Conservation (phyloP, 352 stramenopile genomes). For the Peronospora farinosa region DNA sequence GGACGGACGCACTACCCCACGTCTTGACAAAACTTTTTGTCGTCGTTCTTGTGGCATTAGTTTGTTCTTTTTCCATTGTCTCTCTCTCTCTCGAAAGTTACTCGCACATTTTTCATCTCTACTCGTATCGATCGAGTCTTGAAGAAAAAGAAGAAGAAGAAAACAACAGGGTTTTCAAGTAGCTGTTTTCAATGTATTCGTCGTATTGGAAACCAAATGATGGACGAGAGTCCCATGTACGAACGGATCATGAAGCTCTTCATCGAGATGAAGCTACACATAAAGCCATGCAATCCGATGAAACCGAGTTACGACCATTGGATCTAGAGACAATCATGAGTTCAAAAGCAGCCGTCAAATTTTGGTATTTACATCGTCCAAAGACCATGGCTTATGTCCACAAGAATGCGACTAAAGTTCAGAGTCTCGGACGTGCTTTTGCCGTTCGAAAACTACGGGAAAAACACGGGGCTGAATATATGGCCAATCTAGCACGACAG, state of each 20-base stretch:
- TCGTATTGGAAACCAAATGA: slow-evolving; percentile 80
- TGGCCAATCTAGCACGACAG: slow-evolving; percentile 62
- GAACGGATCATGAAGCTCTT: slow-evolving; percentile 80
- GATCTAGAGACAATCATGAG: slow-evolving; percentile 86
- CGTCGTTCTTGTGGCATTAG: too few relatives aligned
- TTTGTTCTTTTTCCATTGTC: too few relatives aligned
- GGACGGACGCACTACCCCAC: too few relatives aligned
- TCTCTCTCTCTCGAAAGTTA: too few relatives aligned
- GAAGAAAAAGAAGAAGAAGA: too few relatives aligned
- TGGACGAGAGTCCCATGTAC: slow-evolving; percentile 59
- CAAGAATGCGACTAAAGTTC: slow-evolving; percentile 85
- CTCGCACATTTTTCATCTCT: slow-evolving; percentile 27
- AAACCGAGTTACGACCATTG: slow-evolving; percentile 68
- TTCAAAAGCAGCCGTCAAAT: slow-evolving; percentile 84
- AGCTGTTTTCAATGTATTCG: slow-evolving; percentile 59
- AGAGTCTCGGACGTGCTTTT: slow-evolving; percentile 70
- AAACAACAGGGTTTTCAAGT: not conserved
- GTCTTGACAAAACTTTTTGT: too few relatives aligned
- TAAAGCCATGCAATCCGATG: slow-evolving; percentile 72
- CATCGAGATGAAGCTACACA: slow-evolving; percentile 75
- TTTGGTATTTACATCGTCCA: slow-evolving; percentile 83
- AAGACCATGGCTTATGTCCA: slow-evolving; percentile 88
- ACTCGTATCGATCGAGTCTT: slow-evolving; percentile 22
- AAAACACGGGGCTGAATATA: slow-evolving; percentile 75
- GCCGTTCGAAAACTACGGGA: slow-evolving; percentile 66